Base-by-base conservation (phyloP, 129 eudicot species). In the Ambrosia trifida region DNA sequence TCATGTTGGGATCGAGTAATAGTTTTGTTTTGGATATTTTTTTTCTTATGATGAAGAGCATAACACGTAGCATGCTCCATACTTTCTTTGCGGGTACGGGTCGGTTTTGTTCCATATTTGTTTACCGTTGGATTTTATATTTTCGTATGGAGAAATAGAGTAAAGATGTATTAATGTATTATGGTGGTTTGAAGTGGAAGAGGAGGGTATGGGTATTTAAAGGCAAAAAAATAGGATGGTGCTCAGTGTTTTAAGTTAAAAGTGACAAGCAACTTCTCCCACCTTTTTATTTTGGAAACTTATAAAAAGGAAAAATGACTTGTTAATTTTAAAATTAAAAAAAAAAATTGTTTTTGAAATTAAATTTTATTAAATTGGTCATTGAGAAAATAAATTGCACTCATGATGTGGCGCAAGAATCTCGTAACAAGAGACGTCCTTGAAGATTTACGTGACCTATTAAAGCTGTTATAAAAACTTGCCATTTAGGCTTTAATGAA, bases 41-140 rank as follows among this genome's bases (percentile, higher is more conserved):
- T 74, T 86, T 86, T 13, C 72, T 65, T 33, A 89, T 14, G 78
- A 86, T 84, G 83, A 77, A 86, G 41, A 74, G 80, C 43, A 77
- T 2, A 3, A 59, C 30, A 2, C 84, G 81, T 44, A 86, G 73
- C 61, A 82, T 43, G 65, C 66, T 79, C 84, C 83, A 78, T 50
- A 78, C 62, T 61, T 73, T 86, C 78, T 82, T 89, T 47, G 90
- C 76, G 11, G 78, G 41, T 5, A 86, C 53, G 65, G 82, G 87
- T 70, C 80, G 17, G 63, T 84, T 86, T 78, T 75, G 86, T 51
- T 89, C 89, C 96, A 89, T 89, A 77, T 80, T 82, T 69, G 65
- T 13, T 57, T 24, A 13, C 3, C 12, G 52, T 46, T 11, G 0
- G 14, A 1, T 46, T 46, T 49, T 2, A 4, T 14, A 14, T 49